Base-by-base conservation (phyloP, 2,329 filamentous ascomycete genomes). In the Metarhizium robertsii region DNA sequence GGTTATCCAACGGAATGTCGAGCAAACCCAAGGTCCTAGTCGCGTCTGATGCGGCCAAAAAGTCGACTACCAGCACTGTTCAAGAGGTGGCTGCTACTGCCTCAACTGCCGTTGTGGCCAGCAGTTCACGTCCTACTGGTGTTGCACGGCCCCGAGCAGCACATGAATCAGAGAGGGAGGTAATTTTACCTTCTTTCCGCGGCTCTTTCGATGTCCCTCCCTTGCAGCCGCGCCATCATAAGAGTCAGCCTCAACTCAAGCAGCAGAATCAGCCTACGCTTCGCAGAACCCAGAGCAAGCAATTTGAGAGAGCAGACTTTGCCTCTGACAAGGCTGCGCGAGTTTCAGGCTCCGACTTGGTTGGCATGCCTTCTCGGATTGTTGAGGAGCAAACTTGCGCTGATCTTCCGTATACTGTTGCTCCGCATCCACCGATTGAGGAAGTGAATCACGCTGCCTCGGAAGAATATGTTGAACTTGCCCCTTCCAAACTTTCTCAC, bases 241-340 rank as follows among this genome's bases (percentile, higher is more conserved):
- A 75, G 65, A 81, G 78, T 62, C 79, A 81, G 65, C 79, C 79
- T 11, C 73, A 76, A 54, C 70, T 81, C 52, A 78, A 76, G 59
- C 60, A 65, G 49, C 60, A 66, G 50, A 71, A 75, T 54, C 70
- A 69, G 52, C 74, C 67, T 32, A 61, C 70, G 20, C 65, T 76
- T 36, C 70, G 74, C 52, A 69, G 71, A 50, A 76, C 73, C 1
- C 74, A 78, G 58, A 76, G 75, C 69, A 73, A 70, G 59, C 67
- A 73, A 55, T 59, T 72, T 20, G 68, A 70, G 36, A 66, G 59
- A 34, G 54, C 62, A 25, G 59, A 63, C 7, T 42, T 51, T 36
- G 34, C 60, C 42, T 20, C 51, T 52, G 53, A 59, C 52, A 51
- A 49, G 52, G 16, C 53, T 6, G 18, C 47, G 4, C 25, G 50